Base-by-base conservation (phyloP, 441 rosid genomes). In the Gossypium schwendimanii region DNA sequence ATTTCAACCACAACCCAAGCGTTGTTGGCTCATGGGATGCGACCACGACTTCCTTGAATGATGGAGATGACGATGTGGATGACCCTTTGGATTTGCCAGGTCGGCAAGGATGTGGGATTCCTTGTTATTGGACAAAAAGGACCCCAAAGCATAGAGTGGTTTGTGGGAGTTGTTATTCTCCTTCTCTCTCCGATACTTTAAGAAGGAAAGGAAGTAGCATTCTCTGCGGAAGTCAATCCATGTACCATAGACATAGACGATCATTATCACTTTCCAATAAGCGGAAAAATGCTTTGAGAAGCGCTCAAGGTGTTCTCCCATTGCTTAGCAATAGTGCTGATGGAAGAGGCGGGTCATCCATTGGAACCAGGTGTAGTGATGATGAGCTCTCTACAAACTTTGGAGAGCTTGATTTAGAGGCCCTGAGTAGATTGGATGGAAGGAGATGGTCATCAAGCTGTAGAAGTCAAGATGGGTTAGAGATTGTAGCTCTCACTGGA, bases 331-430 rank as follows among this genome's bases (percentile, higher is more conserved):
- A 82, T 41, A 85, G 85, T 68, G 88, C 79, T 54, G 84, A 87
- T 79, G 88, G 85, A 75, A 82, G 85, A 82, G 94, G 88, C 69
- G 95, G 94, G 64, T 94, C 98, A 31, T 92, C 97, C 24, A 77
- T 85, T 47, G 94, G 91, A 75, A 94, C 88, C 8, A 91, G 87
- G 18, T 79, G 65, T 60, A 95, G 97, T 72, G 99, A 93, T 64
- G 99, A 91, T 63, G 99, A 89, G 80, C 92, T 95, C 26, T 93
- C 97, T 18, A 91, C 97, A 23, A 95, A 91, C 76, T 89, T 70
- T 18, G 98, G 94, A 62, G 99, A 95, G 88, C 87, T 93, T 36
- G 97, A 93, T 84, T 85, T 95, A 84, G 99, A 95, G 82, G 99
- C 94, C 26, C 80, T 91, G 83, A 93, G 99, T 81, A 87, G 99